Conservation (phyloP, 208 protist species). For the Trypanosoma congolense region DNA sequence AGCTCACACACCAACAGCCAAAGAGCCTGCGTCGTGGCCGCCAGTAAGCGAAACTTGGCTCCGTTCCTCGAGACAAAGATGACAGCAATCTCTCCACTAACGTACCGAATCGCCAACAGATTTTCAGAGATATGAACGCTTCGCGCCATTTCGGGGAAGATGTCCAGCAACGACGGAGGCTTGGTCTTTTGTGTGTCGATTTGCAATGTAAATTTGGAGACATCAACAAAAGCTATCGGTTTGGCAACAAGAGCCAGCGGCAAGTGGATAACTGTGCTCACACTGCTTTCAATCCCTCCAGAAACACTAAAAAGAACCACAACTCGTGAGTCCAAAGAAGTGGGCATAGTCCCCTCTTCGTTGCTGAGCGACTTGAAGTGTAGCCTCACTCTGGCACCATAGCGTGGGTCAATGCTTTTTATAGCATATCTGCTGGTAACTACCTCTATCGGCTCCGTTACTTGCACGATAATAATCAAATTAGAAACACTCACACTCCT, state of each 20-base stretch:
- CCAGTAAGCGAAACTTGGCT: constrained; percentile 83
- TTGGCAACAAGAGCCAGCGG: constrained; percentile 67
- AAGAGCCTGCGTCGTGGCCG: constrained; percentile 77
- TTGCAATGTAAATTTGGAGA: constrained; percentile 71
- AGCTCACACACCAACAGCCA: constrained; percentile 81
- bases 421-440: constrained; percentile 24
- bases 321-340: constrained; percentile 55
- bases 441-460: constrained; percentile 41
- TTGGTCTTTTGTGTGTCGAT: constrained; percentile 83
- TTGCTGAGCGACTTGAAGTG: constrained; percentile 27
- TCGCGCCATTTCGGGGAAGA: constrained; percentile 83
- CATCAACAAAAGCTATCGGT: constrained; percentile 66
- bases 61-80: constrained; percentile 91
- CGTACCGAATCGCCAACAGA: constrained; percentile 76
- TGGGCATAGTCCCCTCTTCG: constrained; percentile 60
- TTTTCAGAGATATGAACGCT: constrained; percentile 41
- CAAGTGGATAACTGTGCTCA: constrained; percentile 27
- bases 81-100: constrained; percentile 84
- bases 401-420: constrained; percentile 21
- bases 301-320: constrained; percentile 42
- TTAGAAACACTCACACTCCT: neutral
- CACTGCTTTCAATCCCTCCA: constrained; percentile 30
- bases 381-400: constrained; percentile 37
- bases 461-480: constrained; percentile 43
- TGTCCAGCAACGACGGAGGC: constrained; percentile 54